Evolutionary conservation across 1,284 basidiomycete species (phyloP), one percentile per base, ranked within the genome.

Genomic region (Trametes versicolor): DNA sequence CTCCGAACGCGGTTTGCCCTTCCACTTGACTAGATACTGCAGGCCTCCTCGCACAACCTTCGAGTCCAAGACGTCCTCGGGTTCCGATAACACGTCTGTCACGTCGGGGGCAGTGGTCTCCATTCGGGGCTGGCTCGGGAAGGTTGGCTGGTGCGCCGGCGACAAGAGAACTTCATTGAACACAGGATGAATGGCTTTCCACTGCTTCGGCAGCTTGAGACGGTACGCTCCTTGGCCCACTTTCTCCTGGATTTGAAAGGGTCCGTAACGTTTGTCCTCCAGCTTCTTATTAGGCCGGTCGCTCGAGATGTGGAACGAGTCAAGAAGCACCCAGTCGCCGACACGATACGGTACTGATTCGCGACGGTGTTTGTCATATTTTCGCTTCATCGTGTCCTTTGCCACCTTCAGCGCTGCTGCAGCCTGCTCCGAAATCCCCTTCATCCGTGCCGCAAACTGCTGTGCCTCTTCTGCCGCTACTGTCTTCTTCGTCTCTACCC

Each of bases 141-240:
- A 62, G 1, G 17, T 21, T 4, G 32, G 57, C 4, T 45, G 23
- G 19, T 63, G 39, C 0, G 53, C 53, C 1, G 71, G 74, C 36
- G 66, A 49, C 0, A 77, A 74, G 10, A 75, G 73, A 23, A 63
- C 65, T 37, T 75, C 73, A 60, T 80, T 75, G 71, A 82, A 83
- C 2, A 81, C 75, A 3, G 73, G 65, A 61, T 84, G 80, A 2
- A 82, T 72, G 5, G 48, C 50, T 58, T 69, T 63, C 67, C 75
- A 60, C 9, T 68, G 36, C 5, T 53, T 21, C 2, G 82, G 79
- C 19, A 83, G 72, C 50, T 77, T 51, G 17, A 82, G 69, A 47
- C 65, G 37, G 64, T 77, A 81, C 1, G 74, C 70, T 9, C 67
- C 49, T 0, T 61, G 45, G n/a, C 73, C 70, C 13, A 80, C 54